Percentiles rank a stretch among this genome's conserved stretches.
Evolutionary conservation across 2,329 filamentous ascomycete genomes (phyloP).

Genomic region (Fusarium pininemorale): DNA sequence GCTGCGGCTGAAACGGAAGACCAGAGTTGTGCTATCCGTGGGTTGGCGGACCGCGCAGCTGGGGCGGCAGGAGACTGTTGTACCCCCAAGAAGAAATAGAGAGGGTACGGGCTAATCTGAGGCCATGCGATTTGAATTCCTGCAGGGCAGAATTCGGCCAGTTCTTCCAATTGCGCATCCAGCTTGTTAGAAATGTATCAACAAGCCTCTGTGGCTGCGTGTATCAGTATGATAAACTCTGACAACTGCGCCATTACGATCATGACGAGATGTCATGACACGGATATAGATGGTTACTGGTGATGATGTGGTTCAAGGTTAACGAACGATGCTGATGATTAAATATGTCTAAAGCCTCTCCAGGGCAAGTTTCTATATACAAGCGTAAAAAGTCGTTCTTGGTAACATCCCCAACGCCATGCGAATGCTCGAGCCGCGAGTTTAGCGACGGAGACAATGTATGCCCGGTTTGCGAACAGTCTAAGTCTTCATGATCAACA

Average conservation of each 20-base stretch:
- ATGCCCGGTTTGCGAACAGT: constrained; percentile 32
- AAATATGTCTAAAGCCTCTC: constrained; percentile 45
- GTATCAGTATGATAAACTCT: background rate
- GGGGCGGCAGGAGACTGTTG: constrained; percentile 64
- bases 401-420: constrained; percentile 45
- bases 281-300: background rate
- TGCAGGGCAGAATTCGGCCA: background rate
- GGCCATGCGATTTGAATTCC: background rate
- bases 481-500: constrained; percentile 38
- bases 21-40: constrained; percentile 50
- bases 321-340: constrained; percentile 47
- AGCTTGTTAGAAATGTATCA: background rate
- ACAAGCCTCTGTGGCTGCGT: background rate
- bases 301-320: background rate
- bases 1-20: constrained; percentile 34
- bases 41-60: constrained; percentile 58
- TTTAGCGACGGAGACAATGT: constrained; percentile 29
- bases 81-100: constrained; percentile 53
- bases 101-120: background rate
- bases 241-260: background rate
- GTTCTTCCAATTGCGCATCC: background rate
- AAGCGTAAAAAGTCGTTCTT: constrained; percentile 44
- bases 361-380: constrained; percentile 44
- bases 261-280: background rate
- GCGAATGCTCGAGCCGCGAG: constrained; percentile 39